Evolutionary conservation across 2,329 filamentous ascomycete genomes (phyloP).

Genomic region (Arthrobotrys entomopaga): DNA sequence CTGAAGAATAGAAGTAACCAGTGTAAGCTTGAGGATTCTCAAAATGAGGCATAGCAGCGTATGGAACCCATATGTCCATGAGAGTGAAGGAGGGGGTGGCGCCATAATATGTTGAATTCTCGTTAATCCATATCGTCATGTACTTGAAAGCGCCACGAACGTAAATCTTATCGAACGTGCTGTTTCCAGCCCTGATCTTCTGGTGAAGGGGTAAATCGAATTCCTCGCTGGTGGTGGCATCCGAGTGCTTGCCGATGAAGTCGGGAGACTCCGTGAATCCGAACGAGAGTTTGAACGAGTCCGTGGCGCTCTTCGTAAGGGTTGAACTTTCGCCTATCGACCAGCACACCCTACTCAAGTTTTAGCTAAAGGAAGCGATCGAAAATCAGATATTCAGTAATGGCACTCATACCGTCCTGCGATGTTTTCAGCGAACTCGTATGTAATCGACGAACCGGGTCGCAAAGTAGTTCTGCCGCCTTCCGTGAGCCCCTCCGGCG

Average conservation of each 20-base stretch:
- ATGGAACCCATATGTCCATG: slow-evolving; percentile 62
- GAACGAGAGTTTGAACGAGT: slow-evolving; percentile 58
- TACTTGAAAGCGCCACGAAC: slow-evolving; percentile 63
- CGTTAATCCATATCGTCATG: slow-evolving; percentile 60
- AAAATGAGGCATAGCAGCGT: slow-evolving; percentile 63
- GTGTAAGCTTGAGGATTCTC: slow-evolving; percentile 67
- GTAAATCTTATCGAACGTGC: slow-evolving; percentile 61
- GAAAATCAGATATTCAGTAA: not conserved
- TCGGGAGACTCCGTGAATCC: slow-evolving; percentile 62
- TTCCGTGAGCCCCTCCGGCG: slow-evolving; percentile 57
- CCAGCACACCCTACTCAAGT: slow-evolving; percentile 29
- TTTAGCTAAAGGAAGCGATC: slow-evolving; percentile 13
- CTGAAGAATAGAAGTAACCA: slow-evolving; percentile 67
- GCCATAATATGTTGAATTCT: slow-evolving; percentile 56
- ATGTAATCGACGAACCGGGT: slow-evolving; percentile 61
- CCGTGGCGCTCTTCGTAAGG: slow-evolving; percentile 17
- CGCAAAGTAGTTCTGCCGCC: slow-evolving; percentile 59
- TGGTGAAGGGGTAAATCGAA: slow-evolving; percentile 61
- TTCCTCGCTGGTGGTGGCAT: slow-evolving; percentile 61
- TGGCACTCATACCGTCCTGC: slow-evolving; percentile 61
- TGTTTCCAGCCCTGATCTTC: slow-evolving; percentile 59
- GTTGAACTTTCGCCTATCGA: slow-evolving; percentile 28
- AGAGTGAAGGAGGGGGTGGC: slow-evolving; percentile 60
- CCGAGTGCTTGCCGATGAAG: slow-evolving; percentile 60
- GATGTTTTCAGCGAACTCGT: slow-evolving; percentile 64